Evolutionary conservation across 78 protist genomes (phyloP).

Genomic region (slime mould (Dictyostelium discoideum)): DNA sequence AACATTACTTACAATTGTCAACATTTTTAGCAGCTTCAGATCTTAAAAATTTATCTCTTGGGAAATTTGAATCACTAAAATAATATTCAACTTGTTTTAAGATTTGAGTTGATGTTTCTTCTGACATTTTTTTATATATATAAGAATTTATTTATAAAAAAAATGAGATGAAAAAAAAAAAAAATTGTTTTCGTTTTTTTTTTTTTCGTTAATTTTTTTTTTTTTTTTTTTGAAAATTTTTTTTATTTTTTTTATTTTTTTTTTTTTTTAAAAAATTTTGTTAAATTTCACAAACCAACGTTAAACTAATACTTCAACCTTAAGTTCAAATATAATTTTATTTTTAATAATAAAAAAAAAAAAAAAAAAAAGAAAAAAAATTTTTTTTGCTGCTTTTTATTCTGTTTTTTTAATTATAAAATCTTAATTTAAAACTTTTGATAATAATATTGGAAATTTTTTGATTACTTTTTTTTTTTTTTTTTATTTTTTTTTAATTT

Average conservation of each 20-base stretch:
- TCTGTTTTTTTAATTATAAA: too few relatives aligned
- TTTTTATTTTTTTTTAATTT: neutral
- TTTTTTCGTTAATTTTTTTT: neutral
- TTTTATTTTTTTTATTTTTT: neutral
- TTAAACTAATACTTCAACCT: too few relatives aligned
- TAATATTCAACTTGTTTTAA: conserved; percentile 81
- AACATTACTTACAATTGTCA: conserved; percentile 30
- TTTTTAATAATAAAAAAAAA: too few relatives aligned
- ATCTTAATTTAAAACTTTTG: neutral
- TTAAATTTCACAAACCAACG: too few relatives aligned
- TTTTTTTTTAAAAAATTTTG: too few relatives aligned
- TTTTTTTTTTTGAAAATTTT: neutral
- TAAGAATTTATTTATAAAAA: neutral
- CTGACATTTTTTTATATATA: neutral
- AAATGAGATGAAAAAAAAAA: neutral
- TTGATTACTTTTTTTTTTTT: neutral
- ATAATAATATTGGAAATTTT: neutral
- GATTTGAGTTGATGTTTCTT: conserved; percentile 4
- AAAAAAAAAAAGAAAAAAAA: too few relatives aligned
- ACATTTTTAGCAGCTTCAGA: conserved; percentile 53
- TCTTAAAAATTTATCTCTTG: conserved; percentile 65
- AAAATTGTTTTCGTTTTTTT: neutral
- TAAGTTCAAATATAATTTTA: too few relatives aligned
- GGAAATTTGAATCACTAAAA: conserved; percentile 77
- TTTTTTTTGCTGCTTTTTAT: too few relatives aligned